phyloP scores from a whole-genome alignment of 495 filamentous ascomycete genomes.

The Penicillium ochrochloron region DNA sequence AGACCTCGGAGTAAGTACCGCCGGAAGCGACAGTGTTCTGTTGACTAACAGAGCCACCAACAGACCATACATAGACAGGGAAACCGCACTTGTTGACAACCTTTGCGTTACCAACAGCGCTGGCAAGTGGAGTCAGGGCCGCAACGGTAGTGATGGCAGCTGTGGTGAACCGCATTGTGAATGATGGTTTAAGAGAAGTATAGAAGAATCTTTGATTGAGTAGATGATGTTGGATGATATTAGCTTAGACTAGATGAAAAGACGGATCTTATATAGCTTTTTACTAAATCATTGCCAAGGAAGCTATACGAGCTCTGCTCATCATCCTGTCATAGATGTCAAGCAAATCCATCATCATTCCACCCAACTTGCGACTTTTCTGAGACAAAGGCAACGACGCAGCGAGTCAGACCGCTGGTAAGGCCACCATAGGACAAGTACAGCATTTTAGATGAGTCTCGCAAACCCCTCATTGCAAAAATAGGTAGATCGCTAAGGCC shows the following conservation, averaged over 20 bases:
- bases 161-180: constrained; percentile 41
- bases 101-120: constrained; percentile 54
- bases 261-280: neutral
- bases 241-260: neutral
- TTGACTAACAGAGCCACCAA: constrained; percentile 49
- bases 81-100: constrained; percentile 56
- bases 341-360: neutral
- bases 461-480: neutral
- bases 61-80: constrained; percentile 60
- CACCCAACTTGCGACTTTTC: neutral
- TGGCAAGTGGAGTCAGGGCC: constrained; percentile 38
- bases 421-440: neutral
- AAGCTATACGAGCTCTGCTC: neutral
- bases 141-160: constrained; percentile 31
- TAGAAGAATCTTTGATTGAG: neutral
- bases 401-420: neutral
- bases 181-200: neutral
- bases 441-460: neutral
- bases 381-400: neutral
- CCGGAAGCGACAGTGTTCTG: constrained; percentile 41
- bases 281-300: neutral
- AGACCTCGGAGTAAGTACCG: constrained; percentile 45
- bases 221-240: neutral
- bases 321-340: neutral
- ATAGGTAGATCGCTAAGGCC: neutral